Percentiles rank a stretch among this genome's conserved stretches.
Conservation (phyloP, 1,284 basidiomycete genomes). For the Farysia itapuensis region DNA sequence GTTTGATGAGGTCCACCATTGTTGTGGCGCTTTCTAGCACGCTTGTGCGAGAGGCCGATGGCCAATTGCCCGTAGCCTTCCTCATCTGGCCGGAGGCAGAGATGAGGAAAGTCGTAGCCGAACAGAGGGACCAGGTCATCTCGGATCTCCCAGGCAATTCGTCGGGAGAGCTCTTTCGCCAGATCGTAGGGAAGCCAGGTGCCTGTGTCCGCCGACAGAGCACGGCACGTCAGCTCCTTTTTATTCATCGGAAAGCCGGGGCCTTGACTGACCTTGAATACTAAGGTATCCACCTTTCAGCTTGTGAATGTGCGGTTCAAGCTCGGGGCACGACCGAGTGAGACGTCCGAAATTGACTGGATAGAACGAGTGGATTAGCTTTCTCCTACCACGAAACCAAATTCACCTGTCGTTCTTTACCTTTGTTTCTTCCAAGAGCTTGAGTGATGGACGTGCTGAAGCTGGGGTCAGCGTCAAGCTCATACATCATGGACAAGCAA, state of each 20-base stretch:
- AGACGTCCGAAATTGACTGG: slow-evolving; percentile 35
- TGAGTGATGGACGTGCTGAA: slow-evolving; percentile 40
- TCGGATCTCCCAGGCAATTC: slow-evolving; percentile 39
- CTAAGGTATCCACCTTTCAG: slow-evolving; percentile 44
- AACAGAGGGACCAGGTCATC: slow-evolving; percentile 40
- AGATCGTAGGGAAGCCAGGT: slow-evolving; percentile 41
- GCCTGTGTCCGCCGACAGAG: slow-evolving; percentile 7
- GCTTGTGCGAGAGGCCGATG: slow-evolving; percentile 27
- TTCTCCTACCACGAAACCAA: background rate
- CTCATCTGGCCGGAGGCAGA: slow-evolving; percentile 33
- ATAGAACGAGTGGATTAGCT: background rate
- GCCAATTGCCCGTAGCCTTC: slow-evolving; percentile 38
- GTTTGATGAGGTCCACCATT: slow-evolving; percentile 33
- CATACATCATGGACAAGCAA: background rate
- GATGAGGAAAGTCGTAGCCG: slow-evolving; percentile 31
- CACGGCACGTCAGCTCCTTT: too few species aligned
- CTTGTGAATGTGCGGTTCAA: slow-evolving; percentile 35
- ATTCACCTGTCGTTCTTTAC: slow-evolving; percentile 3
- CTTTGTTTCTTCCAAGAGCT: slow-evolving; percentile 36
- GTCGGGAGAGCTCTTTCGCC: slow-evolving; percentile 35
- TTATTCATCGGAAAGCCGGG: too few species aligned
- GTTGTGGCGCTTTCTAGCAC: slow-evolving; percentile 29
- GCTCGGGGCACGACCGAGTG: slow-evolving; percentile 20
- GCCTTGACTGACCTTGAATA: slow-evolving; percentile 34
- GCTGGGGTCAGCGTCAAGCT: too few species aligned